These are phyloP conservation scores for Ganoderma leucocontextum DNA, from an alignment of 1,284 basidiomycete genomes.

Conservation along the genomic window DNA sequence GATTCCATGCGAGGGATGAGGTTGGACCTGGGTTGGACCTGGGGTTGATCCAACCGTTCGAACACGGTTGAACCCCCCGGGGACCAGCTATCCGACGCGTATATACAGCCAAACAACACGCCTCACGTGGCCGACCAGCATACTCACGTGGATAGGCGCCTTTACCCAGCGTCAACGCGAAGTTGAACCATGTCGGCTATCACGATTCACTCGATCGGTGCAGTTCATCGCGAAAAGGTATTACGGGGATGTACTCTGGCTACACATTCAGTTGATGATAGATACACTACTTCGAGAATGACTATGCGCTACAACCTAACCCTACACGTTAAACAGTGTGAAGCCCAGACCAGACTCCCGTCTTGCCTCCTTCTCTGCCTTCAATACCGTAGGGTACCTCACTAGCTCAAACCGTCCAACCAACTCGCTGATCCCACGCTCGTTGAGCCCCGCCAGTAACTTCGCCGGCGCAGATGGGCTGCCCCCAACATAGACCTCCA, in stretches of 20 bases:
- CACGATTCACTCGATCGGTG: not conserved
- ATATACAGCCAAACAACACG: conserved; percentile 42
- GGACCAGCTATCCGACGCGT: conserved; percentile 32
- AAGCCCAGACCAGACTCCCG: not conserved
- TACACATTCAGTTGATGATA: not conserved
- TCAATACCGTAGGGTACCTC: not conserved
- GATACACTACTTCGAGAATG: not conserved
- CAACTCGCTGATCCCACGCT: not conserved
- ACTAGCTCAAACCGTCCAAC: conserved; percentile 9
- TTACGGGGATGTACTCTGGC: not conserved
- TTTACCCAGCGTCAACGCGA: not conserved
- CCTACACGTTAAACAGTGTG: not conserved
- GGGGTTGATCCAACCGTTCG: not conserved
- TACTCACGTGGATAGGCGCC: conserved; percentile 21
- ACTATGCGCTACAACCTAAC: not conserved
- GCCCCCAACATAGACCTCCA: not conserved
- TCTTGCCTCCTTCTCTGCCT: not conserved
- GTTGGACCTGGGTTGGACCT: no score
- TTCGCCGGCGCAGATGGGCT: not conserved
- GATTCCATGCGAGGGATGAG: conserved; percentile 22
- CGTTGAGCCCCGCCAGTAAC: not conserved
- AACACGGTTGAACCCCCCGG: conserved; percentile 29
- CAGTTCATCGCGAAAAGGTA: not conserved
- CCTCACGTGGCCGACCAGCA: conserved; percentile 27
- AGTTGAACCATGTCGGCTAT: not conserved